Conservation (phyloP, 148 eudicot species). For the Rhododendron ovatum region DNA sequence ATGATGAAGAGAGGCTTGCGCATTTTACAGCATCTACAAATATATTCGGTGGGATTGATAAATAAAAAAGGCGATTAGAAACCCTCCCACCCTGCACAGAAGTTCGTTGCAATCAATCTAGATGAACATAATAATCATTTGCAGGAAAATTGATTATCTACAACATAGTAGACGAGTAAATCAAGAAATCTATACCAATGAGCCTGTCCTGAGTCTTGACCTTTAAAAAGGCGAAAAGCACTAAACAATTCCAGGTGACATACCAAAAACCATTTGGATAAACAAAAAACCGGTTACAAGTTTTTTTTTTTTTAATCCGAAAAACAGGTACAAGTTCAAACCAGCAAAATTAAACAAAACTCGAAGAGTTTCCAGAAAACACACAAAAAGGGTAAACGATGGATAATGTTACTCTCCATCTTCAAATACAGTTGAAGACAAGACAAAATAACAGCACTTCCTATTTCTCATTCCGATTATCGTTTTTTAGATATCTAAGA, state of each 20-base stretch:
- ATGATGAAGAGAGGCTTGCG: constrained; percentile 84
- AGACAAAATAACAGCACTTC: neutral
- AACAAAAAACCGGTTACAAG: neutral
- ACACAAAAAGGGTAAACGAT: neutral
- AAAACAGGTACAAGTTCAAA: neutral
- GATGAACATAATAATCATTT: neutral
- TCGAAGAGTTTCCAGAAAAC: neutral
- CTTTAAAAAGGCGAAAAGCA: neutral
- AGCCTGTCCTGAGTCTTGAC: neutral
- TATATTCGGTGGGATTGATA: constrained; percentile 95
- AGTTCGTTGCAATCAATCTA: constrained; percentile 6
- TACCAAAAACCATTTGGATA: neutral
- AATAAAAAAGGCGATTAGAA: constrained; percentile 89
- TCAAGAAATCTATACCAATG: neutral
- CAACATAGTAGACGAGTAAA: neutral
- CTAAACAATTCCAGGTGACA: neutral
- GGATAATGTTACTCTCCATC: neutral
- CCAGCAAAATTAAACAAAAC: neutral
- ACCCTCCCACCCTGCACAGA: constrained; percentile 66
- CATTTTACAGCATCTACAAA: constrained; percentile 86
- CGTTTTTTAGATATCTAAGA: neutral
- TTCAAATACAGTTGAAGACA: neutral
- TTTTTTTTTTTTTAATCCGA: too few species aligned
- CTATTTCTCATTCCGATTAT: neutral
- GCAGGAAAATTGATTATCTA: neutral